phyloP scores from a whole-genome alignment of 805 yeast species.

The Kazachstania psychrophila region DNA sequence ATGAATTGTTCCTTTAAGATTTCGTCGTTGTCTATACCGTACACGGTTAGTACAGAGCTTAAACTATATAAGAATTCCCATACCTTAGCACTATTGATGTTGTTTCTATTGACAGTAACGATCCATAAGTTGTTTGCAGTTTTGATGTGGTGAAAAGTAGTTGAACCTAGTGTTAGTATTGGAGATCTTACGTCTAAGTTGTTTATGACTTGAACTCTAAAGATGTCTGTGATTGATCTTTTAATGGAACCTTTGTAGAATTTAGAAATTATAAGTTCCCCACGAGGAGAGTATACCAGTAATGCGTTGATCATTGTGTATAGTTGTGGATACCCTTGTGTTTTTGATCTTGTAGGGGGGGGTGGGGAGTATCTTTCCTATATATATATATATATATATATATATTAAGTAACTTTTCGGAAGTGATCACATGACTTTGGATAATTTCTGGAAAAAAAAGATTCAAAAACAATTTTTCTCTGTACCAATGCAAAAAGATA shows the following conservation, averaged over 20 bases:
- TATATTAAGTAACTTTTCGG: too few relatives aligned
- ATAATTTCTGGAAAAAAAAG: too few relatives aligned
- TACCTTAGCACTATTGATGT: slow-evolving; percentile 72
- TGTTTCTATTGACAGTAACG: slow-evolving; percentile 83
- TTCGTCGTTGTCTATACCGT: slow-evolving; percentile 34
- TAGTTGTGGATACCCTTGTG: too few relatives aligned
- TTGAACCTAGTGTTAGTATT: slow-evolving; percentile 78
- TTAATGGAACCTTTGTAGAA: slow-evolving; percentile 67
- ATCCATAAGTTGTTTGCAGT: slow-evolving; percentile 55
- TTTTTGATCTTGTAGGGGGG: too few relatives aligned
- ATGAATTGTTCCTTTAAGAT: slow-evolving; percentile 57
- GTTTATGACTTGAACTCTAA: slow-evolving; percentile 83
- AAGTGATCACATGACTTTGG: too few relatives aligned
- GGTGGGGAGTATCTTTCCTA: too few relatives aligned
- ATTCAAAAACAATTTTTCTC: too few relatives aligned
- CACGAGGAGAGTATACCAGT: slow-evolving; percentile 68
- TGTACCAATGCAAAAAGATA: background rate
- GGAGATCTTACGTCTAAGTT: slow-evolving; percentile 50
- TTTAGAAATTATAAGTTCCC: slow-evolving; percentile 74
- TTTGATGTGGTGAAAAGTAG: slow-evolving; percentile 75
- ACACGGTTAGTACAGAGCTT: slow-evolving; percentile 41
- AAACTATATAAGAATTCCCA: slow-evolving; percentile 70
- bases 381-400: too few relatives aligned
- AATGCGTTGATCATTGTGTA: slow-evolving; percentile 76
- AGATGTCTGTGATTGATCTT: slow-evolving; percentile 74